phyloP scores from a whole-genome alignment of 1,284 basidiomycete genomes.

The Inonotus obliquus region DNA sequence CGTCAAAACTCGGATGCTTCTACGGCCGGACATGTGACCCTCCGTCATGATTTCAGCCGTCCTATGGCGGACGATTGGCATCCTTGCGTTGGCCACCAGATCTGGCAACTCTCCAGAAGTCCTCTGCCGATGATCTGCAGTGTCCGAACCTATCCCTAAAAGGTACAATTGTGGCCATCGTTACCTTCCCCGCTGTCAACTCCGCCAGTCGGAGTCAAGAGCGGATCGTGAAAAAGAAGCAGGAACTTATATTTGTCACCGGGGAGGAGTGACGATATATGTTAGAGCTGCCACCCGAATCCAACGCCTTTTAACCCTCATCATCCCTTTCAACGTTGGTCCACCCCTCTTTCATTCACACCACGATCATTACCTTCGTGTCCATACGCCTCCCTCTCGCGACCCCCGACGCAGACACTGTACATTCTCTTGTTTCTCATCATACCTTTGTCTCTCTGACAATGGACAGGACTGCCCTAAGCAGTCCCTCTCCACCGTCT shows the following conservation, averaged over 20 bases:
- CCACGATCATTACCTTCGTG: constrained; percentile 6
- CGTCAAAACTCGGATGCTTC: neutral
- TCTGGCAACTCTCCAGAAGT: neutral
- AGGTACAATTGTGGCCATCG: constrained; percentile 6
- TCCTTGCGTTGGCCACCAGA: neutral
- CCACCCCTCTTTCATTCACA: constrained; percentile 2
- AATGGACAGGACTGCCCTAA: constrained; percentile 11
- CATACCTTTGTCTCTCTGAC: constrained; percentile 1
- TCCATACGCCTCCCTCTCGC: neutral
- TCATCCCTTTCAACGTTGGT: neutral
- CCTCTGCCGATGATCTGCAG: neutral
- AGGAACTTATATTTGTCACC: neutral
- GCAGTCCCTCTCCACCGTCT: constrained; percentile 5
- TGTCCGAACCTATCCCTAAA: constrained; percentile 9
- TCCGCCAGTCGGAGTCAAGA: constrained; percentile 3
- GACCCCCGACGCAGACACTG: neutral
- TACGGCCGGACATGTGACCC: too few species aligned
- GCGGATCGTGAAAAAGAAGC: constrained; percentile 5
- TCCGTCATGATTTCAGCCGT: neutral
- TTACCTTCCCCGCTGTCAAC: constrained; percentile 8
- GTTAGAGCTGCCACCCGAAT: neutral
- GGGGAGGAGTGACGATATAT: neutral
- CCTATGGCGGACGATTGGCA: neutral
- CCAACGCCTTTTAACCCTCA: neutral
- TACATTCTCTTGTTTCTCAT: constrained; percentile 17